These are phyloP conservation scores for Scenedesmus sp. DNA, from an alignment of 163 green algal genomes.

Conservation along the genomic window DNA sequence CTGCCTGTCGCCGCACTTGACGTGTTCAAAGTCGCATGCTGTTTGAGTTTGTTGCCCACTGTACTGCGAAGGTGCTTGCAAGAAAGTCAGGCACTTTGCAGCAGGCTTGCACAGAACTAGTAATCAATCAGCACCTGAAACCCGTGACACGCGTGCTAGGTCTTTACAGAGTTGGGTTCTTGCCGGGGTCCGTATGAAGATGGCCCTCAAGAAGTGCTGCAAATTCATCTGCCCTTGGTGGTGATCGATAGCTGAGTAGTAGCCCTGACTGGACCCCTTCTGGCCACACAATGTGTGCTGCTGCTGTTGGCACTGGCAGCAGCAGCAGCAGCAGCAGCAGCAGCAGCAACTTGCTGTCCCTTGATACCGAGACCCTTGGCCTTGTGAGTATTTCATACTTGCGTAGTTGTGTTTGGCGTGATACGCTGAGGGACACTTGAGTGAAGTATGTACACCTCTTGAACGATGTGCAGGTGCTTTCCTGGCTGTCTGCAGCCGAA, in stretches of 20 bases:
- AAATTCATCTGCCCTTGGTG: background rate
- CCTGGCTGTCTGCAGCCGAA: background rate
- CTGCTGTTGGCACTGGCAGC: background rate
- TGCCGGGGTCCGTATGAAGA: too few relatives aligned
- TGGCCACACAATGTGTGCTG: background rate
- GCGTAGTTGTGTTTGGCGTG: background rate
- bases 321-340: background rate
- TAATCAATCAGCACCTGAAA: too few relatives aligned
- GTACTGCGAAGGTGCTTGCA: too few relatives aligned
- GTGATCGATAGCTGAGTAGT: background rate
- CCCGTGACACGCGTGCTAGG: too few relatives aligned
- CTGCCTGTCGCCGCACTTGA: too few relatives aligned
- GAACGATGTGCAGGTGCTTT: slow-evolving; percentile 21
- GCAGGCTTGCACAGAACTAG: too few relatives aligned
- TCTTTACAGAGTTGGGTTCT: too few relatives aligned
- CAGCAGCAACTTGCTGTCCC: background rate
- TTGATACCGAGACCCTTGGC: slow-evolving; percentile 11
- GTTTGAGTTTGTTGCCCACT: too few relatives aligned
- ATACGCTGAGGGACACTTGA: background rate
- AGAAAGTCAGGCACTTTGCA: too few relatives aligned
- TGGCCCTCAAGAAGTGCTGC: too few relatives aligned
- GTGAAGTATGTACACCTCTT: background rate
- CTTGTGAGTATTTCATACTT: background rate
- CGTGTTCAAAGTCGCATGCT: too few relatives aligned
- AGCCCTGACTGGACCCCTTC: background rate